These are phyloP conservation scores for Picochlorum sp. DNA, from an alignment of 139 green algal species.

Conservation along the genomic window DNA sequence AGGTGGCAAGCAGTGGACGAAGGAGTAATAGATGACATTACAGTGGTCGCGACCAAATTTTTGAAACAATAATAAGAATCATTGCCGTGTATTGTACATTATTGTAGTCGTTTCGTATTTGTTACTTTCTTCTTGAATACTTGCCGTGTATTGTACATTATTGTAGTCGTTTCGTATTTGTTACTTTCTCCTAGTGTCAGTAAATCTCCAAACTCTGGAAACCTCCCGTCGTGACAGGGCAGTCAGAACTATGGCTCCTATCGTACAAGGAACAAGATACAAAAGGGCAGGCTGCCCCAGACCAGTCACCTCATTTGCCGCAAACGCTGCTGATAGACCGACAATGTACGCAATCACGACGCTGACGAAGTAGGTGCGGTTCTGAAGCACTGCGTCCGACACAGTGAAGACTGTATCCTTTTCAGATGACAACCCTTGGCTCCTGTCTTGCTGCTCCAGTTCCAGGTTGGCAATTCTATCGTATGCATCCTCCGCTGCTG, in stretches of 20 bases:
- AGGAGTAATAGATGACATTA: slow-evolving; percentile 84
- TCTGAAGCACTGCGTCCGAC: slow-evolving; percentile 53
- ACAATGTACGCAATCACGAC: slow-evolving; percentile 59
- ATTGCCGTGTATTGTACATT: background rate
- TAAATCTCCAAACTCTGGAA: slow-evolving; percentile 45
- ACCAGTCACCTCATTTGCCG: slow-evolving; percentile 67
- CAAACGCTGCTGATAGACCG: slow-evolving; percentile 68
- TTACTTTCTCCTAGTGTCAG: slow-evolving; percentile 30
- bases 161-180: background rate
- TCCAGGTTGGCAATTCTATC: slow-evolving; percentile 48
- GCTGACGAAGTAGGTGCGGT: slow-evolving; percentile 63
- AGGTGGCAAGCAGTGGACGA: slow-evolving; percentile 74
- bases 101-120: background rate
- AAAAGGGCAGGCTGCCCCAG: slow-evolving; percentile 76
- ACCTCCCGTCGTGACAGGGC: slow-evolving; percentile 42
- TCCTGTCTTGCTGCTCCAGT: slow-evolving; percentile 21
- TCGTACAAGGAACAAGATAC: slow-evolving; percentile 63
- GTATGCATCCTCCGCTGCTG: slow-evolving; percentile 51
- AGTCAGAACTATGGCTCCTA: slow-evolving; percentile 37
- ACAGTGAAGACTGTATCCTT: slow-evolving; percentile 13
- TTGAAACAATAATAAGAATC: background rate
- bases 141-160: background rate
- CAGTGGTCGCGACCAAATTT: slow-evolving; percentile 29
- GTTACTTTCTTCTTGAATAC: background rate
- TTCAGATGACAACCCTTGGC: slow-evolving; percentile 9